Base-by-base conservation (phyloP, 2,329 filamentous ascomycete genomes). In the Nothophaeocryptopus gaeumannii region DNA sequence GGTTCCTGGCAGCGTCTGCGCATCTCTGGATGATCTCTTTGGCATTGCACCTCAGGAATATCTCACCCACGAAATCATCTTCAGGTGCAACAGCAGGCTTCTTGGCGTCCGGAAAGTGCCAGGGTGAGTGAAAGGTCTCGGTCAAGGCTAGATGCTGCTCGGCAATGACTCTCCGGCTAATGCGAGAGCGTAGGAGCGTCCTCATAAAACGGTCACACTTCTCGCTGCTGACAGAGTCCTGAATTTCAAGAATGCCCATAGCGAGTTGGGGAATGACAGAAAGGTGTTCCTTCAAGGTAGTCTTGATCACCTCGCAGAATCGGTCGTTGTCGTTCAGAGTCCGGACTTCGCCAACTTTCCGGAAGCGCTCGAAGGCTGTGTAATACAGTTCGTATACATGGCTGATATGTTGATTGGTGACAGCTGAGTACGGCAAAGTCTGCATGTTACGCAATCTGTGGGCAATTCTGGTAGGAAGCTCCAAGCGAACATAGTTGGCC, bases 391-490 rank as follows among this genome's bases (percentile, higher is more conserved):
- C 89, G 72, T 99, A 99, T 31, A 97, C 93, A 58, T 95, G 85
- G 66, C 88, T 89, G 55, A 99, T 88, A 69, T 99, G 89, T 5
- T 83, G 83, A 64, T 99, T 99, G n/a, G 88, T 91, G 40, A 97
- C 89, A 47, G 97, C 92, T 33, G 93, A 88, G 67, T 96, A 99
- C 13, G 93, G 93, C 35, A 99, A 78, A 56, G 88, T 91, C 70
- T 99, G 93, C 82, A 99, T 97, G 68, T 99, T 92, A 51, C 95
- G 89, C 56, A 99, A 84, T 31, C 93, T 88, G 71, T 99, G 93
- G 13, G 92, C 89, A 59, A 97, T 82, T 60, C 88, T 81, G 5
- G 88, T 93, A 5, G 92, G 92, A 45, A 99, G 81, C 74, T 99
- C 93, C 5, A 90, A 90, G 50, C 93, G 87, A 45, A 97, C 91